Evolutionary conservation across 73 alveolate genomes (phyloP).

Genomic region (Effrenium voratum): DNA sequence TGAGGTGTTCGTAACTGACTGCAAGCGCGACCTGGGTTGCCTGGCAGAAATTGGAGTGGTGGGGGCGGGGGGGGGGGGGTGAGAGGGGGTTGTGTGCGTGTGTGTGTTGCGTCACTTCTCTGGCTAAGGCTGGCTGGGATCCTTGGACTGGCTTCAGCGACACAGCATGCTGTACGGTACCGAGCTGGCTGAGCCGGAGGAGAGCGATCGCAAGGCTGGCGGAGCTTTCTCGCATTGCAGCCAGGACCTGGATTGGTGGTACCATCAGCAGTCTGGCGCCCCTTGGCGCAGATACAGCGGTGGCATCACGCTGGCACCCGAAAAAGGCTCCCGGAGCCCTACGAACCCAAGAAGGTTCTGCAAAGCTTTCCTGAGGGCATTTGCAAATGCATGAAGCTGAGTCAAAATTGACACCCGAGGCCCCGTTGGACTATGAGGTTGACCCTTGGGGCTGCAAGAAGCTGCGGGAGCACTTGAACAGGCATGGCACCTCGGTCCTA

Average conservation of each 20-base stretch:
- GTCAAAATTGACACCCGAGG: no score
- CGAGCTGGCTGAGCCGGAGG: constrained; percentile 68
- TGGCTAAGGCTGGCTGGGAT: constrained; percentile 52
- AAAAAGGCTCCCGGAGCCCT: no score
- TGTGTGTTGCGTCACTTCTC: no score
- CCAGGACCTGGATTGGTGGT: constrained; percentile 84
- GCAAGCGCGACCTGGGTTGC: constrained; percentile 48
- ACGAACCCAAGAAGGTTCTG: no score
- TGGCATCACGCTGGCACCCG: no score
- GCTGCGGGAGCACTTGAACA: constrained; percentile 78
- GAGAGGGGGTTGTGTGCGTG: no score
- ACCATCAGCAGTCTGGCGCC: constrained; percentile 62
- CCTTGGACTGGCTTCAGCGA: constrained; percentile 75
- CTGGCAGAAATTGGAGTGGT: background rate
- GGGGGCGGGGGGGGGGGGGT: no score
- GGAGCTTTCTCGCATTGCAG: background rate
- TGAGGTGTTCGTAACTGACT: constrained; percentile 32
- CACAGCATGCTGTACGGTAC: constrained; percentile 84
- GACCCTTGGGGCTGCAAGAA: constrained; percentile 82
- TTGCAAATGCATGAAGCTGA: no score
- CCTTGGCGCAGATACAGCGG: no score
- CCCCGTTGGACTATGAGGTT: constrained; percentile 72
- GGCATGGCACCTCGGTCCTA: background rate
- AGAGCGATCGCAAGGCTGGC: background rate
- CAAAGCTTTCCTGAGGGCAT: no score